Percentiles rank a stretch among this genome's conserved stretches.
These are phyloP conservation scores for Cymbopogon flexuosus DNA, from an alignment of 202 grass and related monocot species.

Conservation along the genomic window DNA sequence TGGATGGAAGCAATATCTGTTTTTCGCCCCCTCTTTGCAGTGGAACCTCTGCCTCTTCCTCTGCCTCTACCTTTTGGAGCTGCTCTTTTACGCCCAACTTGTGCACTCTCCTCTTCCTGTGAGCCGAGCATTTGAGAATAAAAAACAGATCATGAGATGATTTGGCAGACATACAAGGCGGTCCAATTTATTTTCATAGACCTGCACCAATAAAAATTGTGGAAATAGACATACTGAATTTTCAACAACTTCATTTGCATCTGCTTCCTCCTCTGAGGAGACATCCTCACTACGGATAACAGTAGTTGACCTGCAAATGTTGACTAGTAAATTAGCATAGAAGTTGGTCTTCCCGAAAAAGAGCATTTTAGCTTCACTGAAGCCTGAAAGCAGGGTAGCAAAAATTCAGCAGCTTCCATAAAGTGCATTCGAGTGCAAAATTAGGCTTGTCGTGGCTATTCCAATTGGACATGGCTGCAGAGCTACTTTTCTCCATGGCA, in stretches of 20 bases:
- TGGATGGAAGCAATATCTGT: conserved; percentile 58
- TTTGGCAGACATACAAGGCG: neutral
- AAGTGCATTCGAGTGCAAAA: conserved; percentile 1
- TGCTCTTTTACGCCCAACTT: conserved; percentile 57
- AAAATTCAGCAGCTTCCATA: neutral
- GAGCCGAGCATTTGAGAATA: conserved; percentile 5
- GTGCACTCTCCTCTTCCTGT: conserved; percentile 66
- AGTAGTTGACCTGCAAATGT: conserved; percentile 52
- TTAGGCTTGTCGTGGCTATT: conserved; percentile 4
- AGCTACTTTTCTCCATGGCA: conserved; percentile 3
- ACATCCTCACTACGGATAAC: conserved; percentile 61
- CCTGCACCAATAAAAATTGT: neutral
- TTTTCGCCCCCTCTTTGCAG: conserved; percentile 79
- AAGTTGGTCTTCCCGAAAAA: neutral
- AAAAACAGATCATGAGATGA: conserved; percentile 7
- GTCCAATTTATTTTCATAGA: conserved; percentile 6
- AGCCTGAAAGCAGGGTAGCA: neutral
- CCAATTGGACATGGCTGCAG: neutral
- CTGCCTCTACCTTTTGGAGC: conserved; percentile 62
- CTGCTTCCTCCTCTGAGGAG: conserved; percentile 63
- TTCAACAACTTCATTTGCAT: conserved; percentile 65
- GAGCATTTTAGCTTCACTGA: neutral
- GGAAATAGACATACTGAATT: conserved; percentile 53
- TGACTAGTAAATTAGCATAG: conserved; percentile 19
- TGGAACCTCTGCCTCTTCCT: conserved; percentile 35